Evolutionary conservation across 2,329 filamentous ascomycete species (phyloP), one percentile per base, ranked within the genome.

Genomic region (Plectosphaerella plurivora): DNA sequence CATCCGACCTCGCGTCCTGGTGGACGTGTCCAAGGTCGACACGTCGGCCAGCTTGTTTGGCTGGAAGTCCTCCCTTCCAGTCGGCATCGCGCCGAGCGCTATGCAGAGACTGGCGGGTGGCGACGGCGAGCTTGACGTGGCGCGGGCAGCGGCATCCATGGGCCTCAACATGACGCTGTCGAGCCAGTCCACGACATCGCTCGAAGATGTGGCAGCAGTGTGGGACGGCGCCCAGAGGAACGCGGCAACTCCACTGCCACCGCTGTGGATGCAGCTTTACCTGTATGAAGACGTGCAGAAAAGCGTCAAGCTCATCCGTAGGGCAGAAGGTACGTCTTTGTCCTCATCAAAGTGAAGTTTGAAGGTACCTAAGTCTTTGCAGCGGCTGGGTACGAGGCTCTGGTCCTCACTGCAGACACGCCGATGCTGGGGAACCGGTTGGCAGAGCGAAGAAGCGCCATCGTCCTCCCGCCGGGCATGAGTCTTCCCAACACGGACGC

Each of bases 71-170:
- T 37, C 52, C 3, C 55, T 68, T 2, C 65, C 65, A 2, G 59
- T 67, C n/a, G 65, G 56, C 6, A 59, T 67, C 24, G 65, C 65
- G 0, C 65, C 65, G 8, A 64, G 59, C 33, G 65, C 62, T 1
- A 61, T 59, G 45, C 65, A 68, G 22, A 63, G 53, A 44, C 57
- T 67, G 2, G 65, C 56, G 2, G 60, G 64, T 28, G 56, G 57
- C 1, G 52, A 62, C 2, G 65, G 65, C 5, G 65, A 67, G 45
- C 49, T 64, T 1, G 64, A 65, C 48, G 56, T 62, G 3, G 62
- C 62, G 1, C 55, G 60, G 20, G 65, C 65, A 3, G 60, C 60
- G 4, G 51, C 36, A 9, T 47, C 50, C 2, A 39, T 65, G n/a
- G 56, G 58, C 1, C 55, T 59, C 2, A 65, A 61, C 47, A 53